Evolutionary conservation across 768 basidiomycete genomes (phyloP), one percentile per base, ranked within the genome.

Genomic region (Lanmaoa pseudosensibilis): DNA sequence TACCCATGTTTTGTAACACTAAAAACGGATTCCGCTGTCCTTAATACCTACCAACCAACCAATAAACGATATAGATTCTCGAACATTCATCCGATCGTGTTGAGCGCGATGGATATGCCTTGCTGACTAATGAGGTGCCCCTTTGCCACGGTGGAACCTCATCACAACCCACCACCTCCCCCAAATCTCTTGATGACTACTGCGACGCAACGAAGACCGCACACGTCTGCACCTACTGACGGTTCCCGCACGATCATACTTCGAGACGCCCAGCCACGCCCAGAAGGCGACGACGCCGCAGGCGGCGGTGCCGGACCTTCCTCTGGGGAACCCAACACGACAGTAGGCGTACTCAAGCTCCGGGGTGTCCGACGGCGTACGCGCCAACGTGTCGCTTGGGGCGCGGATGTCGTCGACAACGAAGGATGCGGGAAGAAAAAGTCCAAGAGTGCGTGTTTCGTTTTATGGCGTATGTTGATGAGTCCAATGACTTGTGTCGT

Each of bases 371-470:
- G 80, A 37, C 73, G 69, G 2, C 61, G 75, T 32, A 74, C 74
- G 27, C 73, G 74, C 32, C 83, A 80, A 39, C 76, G 80, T 25
- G 95, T 98, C 0, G 85, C 81, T 1, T 97, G 95, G 95, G 81
- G 74, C 21, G 88, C 92, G 18, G 88, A 85, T 52, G 90, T 92
- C 4, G 80, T 96, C 3, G 95, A 98, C 69, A 97, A 98, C 66
- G 95, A 98, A 65, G 86, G 87, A 0, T 81, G 86, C 56, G 92
- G 92, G 8, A 86, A 82, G 79, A 96, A 97, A 74, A 92, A 89
- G 60, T 93, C 92, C 30, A 98, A 98, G 76, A 94, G 95, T 96
- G 62, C 59, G 89, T 82, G 3, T 25, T 8, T 15, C 30, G 5
- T 30, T 30, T 16, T 1, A 15, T 45, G 33, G 10, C n/a, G 47